Evolutionary conservation across 495 filamentous ascomycete species (phyloP), one percentile per base, ranked within the genome.

Genomic region (Friedmanniomyces endolithicus): DNA sequence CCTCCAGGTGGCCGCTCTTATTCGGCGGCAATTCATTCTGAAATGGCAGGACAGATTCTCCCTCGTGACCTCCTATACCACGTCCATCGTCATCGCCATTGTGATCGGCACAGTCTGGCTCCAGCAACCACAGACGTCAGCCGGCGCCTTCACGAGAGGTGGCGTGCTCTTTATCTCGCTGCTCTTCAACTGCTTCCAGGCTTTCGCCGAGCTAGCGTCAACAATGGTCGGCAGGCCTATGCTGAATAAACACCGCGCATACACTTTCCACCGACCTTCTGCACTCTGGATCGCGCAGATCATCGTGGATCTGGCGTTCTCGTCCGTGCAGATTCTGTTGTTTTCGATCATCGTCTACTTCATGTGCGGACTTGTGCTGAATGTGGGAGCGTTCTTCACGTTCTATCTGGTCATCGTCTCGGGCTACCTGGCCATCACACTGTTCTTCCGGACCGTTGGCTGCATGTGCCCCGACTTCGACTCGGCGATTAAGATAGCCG

Each of bases 1-100:
- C 51, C 70, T 84, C 1, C 88, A 94, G 64, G 73, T 90, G 7
- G 90, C 84, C 85, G 83, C 85, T 6, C 62, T 92, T 52, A 85
- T 87, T 77, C 81, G 87, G 61, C 76, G 87, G 0, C 88, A 94
- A 63, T 90, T 85, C 64, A 71, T 85, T 25, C 79, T 90, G 58
- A 90, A 90, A 68, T 85, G 83, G 77, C 86, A 90, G 63, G 87
- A 94, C 63, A 83, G 83, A 48, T 85, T 90, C 61, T 77, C 77
- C 1, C 70, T 89, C n/a, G 71, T 74, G 12, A 80, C 90, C 23
- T 84, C 80, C 19, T 92, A 86, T 85, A 68, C 84, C 41, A 84
- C 87, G 6, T 81, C 78, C 56, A 83, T 87, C 43, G 70, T 83
- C 39, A 84, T 90, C 62, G 86, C 84, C 11, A 82, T 90, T 52